Evolutionary conservation across 2,329 filamentous ascomycete genomes (phyloP).

Genomic region (Phoma sp.): DNA sequence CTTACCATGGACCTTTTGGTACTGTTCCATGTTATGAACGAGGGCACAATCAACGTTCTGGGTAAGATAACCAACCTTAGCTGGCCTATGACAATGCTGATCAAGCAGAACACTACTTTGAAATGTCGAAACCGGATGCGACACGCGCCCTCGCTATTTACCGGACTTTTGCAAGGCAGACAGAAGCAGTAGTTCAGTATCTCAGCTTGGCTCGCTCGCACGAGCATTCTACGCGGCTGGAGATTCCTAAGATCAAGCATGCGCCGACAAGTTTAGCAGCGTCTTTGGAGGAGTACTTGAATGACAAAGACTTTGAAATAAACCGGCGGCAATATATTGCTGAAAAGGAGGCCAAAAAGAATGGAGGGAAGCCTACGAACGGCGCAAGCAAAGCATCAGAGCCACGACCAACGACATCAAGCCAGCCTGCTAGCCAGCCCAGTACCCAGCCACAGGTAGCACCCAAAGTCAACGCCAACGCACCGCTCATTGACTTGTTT

Average conservation of each 20-base stretch:
- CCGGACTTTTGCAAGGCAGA: constrained; percentile 88
- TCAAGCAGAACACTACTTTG: constrained; percentile 86
- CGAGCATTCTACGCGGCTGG: constrained; percentile 88
- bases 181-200: constrained; percentile 90
- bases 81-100: constrained; percentile 24
- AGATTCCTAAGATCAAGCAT: constrained; percentile 97
- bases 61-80: constrained; percentile 62
- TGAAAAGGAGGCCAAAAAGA: constrained; percentile 77
- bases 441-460: constrained; percentile 29
- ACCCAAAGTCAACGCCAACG: constrained; percentile 27
- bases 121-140: constrained; percentile 94
- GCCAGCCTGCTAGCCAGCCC: constrained; percentile 36
- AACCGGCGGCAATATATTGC: constrained; percentile 91
- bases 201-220: constrained; percentile 86
- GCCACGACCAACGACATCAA: constrained; percentile 36
- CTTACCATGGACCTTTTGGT: constrained; percentile 88
- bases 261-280: constrained; percentile 89
- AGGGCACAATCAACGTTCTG: constrained; percentile 95
- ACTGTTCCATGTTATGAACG: constrained; percentile 93
- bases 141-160: constrained; percentile 92
- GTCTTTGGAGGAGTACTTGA: constrained; percentile 91
- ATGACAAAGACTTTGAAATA: constrained; percentile 93
- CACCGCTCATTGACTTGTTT: constrained; percentile 46
- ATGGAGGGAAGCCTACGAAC: constrained; percentile 52
- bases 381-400: constrained; percentile 46